These are phyloP conservation scores for Chenopodium quinoa DNA, from an alignment of 148 eudicot genomes.

Conservation along the genomic window DNA sequence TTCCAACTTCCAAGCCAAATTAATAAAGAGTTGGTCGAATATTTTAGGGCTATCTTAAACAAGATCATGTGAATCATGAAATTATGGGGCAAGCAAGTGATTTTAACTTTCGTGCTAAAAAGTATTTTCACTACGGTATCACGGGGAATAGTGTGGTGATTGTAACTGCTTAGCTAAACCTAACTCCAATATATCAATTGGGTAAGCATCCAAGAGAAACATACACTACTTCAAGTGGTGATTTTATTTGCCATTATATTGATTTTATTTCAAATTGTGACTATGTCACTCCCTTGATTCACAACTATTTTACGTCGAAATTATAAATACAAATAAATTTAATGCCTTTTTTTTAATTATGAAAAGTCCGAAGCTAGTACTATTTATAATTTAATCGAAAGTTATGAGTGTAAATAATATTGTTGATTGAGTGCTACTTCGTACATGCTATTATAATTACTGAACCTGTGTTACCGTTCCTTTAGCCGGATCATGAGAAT, in stretches of 20 bases:
- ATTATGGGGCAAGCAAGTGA: background rate
- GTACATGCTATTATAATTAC: too few relatives aligned
- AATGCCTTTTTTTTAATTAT: too few relatives aligned
- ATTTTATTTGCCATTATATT: background rate
- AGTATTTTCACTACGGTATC: background rate
- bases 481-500: too few relatives aligned
- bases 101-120: background rate
- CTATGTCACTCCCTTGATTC: background rate
- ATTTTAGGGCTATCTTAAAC: background rate
- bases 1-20: background rate
- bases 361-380: too few relatives aligned
- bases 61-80: constrained; percentile 11
- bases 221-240: too few relatives aligned
- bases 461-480: too few relatives aligned
- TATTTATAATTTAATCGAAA: too few relatives aligned
- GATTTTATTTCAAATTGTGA: background rate
- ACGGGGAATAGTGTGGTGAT: constrained; percentile 13
- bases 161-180: constrained; percentile 13
- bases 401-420: too few relatives aligned
- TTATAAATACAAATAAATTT: too few relatives aligned
- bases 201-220: background rate
- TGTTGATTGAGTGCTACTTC: too few relatives aligned
- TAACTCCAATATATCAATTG: too few relatives aligned
- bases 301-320: too few relatives aligned
- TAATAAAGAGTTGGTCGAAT: background rate